Evolutionary conservation across 108 stramenopile genomes (phyloP), one percentile per base, ranked within the genome.

Genomic region (Aurantiochytrium sp.): DNA sequence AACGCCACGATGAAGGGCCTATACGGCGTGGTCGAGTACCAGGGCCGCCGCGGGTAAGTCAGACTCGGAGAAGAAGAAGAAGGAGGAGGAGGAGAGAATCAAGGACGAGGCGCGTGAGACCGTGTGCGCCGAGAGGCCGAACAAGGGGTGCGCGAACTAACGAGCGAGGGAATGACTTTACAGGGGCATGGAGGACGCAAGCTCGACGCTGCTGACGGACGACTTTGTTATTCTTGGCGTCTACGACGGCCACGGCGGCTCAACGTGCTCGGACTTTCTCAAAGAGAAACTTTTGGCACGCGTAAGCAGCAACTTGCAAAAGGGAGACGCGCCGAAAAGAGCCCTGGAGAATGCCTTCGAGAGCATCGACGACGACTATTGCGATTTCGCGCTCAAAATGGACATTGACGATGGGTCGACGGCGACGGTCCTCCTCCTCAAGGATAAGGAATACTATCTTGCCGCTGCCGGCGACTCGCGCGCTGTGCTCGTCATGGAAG

Each of bases 401-500:
- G 76, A 83, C 51, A 47, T 83, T 12, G 76, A 83, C 49, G 93
- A 93, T 58, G 93, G 93, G 5, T 89, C 92, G 19, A 93, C 93
- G 12, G 92, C 89, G 25, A 83, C 76, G 16, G 76, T 83, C 6
- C 76, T 83, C 45, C 76, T 83, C 16, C 76, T 64, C 73, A 45
- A 43, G 18, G 89, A 59, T 5, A 21, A 28, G 43, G 72, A 55
- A 5, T 21, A 73, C 47, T 90, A 18, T 8, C 76, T 93, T 5
- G 92, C 92, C 42, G 91, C 91, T 57, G 88, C 60, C 14, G 93
- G 93, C n/a, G 93, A 93, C 89, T 91, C 69, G 18, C 91, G 93
- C 16, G 92, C 92, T 8, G 72, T 92, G 18, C 58, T 93, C 5
- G 89, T 92, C 8, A 28, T 25, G 88, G 8, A n/a, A 5, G 76